Base-by-base conservation (phyloP, 768 basidiomycete species). In the Glaciozyma antarctica region DNA sequence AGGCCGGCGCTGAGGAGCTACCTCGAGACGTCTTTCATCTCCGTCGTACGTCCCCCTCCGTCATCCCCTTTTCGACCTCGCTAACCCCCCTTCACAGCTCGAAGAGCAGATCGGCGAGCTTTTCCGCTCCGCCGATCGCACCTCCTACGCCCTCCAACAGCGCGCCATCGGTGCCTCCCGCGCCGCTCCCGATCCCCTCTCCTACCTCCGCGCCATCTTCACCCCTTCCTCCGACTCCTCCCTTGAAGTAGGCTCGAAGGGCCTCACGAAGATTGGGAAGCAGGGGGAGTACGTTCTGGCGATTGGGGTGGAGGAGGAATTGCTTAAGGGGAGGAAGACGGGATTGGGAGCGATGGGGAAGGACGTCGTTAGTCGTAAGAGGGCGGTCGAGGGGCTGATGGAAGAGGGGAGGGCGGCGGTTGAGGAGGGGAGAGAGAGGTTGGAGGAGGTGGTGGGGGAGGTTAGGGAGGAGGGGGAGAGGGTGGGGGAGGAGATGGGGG, bases 231-330 rank as follows among this genome's bases (percentile, higher is more conserved):
- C 52, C 13, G 21, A 49, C 24, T 62, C 63, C 17, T 16, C 17
- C 28, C 30, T 70, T 26, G n/a, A 62, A 19, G 48, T 43, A 58
- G 58, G 62, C 60, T 45, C 67, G 9, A 68, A 74, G 56, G 78
- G 78, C 49, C 72, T 79, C 63, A 77, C 77, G 73, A 79, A 77
- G 74, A 75, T 77, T 58, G 78, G 78, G 9, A 71, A 76, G 47
- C 64, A 72, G 26, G 78, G 78, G 58, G 78, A 77, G 65, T 78
- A 73, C 70, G 69, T 79, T 47, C 70, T 79, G 55, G 76, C 77
- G 63, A 74, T 79, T 60, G 78, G 78, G 24, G 76, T 77, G 28
- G 77, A 78, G 63, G 77, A 77, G 65, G 74, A 75, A 71, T 72
- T 76, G 24, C 30, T 70, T 12, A 65, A 62, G 0, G 55, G 58